phyloP scores from a whole-genome alignment of 2,329 filamentous ascomycete species.

The Acrocalymma vagum region DNA sequence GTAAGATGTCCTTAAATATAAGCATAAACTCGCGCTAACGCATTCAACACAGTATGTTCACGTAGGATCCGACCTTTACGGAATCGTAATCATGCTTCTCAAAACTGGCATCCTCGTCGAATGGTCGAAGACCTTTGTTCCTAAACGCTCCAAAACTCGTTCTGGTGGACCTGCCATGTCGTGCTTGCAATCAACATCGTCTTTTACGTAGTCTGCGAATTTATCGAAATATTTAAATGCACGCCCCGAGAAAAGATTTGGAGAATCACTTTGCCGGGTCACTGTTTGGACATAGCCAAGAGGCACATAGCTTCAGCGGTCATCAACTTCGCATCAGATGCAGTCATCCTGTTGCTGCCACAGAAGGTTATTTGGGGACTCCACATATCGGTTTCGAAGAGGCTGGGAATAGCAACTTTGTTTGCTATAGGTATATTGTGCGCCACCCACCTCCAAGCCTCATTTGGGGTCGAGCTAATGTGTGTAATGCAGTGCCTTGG shows the following conservation, averaged over 20 bases:
- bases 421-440: slow-evolving; percentile 46
- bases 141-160: slow-evolving; percentile 28
- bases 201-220: slow-evolving; percentile 35
- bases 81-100: slow-evolving; percentile 13
- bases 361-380: slow-evolving; percentile 48
- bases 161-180: slow-evolving; percentile 47
- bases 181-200: slow-evolving; percentile 42
- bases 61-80: slow-evolving; percentile 11
- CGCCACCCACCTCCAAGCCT: slow-evolving; percentile 14
- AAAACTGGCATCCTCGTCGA: slow-evolving; percentile 51
- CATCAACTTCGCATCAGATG: slow-evolving; percentile 45
- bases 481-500: slow-evolving; percentile 4
- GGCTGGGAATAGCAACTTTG: slow-evolving; percentile 26
- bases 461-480: no score
- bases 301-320: slow-evolving; percentile 39
- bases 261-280: slow-evolving; percentile 40
- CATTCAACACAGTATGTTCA: slow-evolving; percentile 13
- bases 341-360: slow-evolving; percentile 44
- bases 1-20: neutral
- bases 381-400: slow-evolving; percentile 39
- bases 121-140: slow-evolving; percentile 52
- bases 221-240: slow-evolving; percentile 48
- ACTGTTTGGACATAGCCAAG: slow-evolving; percentile 39
- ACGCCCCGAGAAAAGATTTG: slow-evolving; percentile 44
- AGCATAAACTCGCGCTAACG: neutral